A percentile compares a stretch with the other conserved stretches of the same genome.
Evolutionary conservation across 129 eudicot species (phyloP).

Genomic region (Escallonia herrerae): DNA sequence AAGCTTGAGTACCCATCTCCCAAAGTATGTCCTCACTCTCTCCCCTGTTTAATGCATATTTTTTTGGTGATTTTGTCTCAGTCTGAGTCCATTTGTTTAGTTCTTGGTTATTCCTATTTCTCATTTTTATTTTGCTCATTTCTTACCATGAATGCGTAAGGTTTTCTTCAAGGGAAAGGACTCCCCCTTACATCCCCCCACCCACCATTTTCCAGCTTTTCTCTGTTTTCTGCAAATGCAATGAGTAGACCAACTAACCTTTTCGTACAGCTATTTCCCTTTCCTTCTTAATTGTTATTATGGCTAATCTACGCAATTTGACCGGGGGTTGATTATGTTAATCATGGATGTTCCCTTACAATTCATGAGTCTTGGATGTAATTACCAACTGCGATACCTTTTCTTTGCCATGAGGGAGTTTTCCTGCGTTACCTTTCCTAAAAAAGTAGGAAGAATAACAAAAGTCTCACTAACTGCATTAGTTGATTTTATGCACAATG

Average conservation of each 20-base stretch:
- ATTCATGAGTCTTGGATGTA: neutral
- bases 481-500: too few species aligned
- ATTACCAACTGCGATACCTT: too few species aligned
- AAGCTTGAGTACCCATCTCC: conserved; percentile 53
- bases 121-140: neutral
- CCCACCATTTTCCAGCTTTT: neutral
- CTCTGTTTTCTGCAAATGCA: neutral
- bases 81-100: neutral
- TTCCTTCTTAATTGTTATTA: conserved; percentile 4
- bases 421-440: too few species aligned
- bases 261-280: neutral
- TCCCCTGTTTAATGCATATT: neutral
- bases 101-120: neutral
- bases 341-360: conserved; percentile 5
- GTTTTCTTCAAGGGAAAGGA: neutral
- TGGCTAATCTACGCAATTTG: conserved; percentile 15
- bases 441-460: too few species aligned
- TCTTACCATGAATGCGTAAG: neutral
- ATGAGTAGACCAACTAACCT: conserved; percentile 13
- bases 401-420: too few species aligned
- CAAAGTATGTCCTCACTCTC: conserved; percentile 41
- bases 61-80: neutral
- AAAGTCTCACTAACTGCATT: too few species aligned
- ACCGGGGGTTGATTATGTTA: neutral
- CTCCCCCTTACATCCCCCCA: neutral